Percentiles rank a stretch among this genome's conserved stretches.
Conservation (phyloP, 139 green algal genomes). For the Klebsormidium nitens region DNA sequence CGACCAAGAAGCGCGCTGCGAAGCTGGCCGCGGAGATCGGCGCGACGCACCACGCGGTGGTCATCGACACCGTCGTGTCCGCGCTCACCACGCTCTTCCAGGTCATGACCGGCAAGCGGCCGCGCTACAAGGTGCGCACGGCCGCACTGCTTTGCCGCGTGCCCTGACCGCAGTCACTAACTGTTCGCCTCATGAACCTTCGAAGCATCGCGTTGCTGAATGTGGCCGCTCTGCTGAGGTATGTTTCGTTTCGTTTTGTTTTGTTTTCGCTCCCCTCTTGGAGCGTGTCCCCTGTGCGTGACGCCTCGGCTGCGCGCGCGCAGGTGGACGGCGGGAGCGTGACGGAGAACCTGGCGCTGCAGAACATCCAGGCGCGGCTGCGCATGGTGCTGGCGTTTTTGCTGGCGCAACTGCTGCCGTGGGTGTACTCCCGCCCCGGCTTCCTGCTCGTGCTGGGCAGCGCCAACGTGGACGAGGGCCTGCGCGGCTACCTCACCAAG, state of each 20-base stretch:
- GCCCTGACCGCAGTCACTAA: too few relatives aligned
- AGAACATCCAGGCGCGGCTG: conserved; percentile 88
- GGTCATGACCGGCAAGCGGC: conserved; percentile 64
- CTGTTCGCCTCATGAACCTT: too few relatives aligned
- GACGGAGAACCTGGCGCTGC: conserved; percentile 90
- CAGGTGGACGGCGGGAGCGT: conserved; percentile 66
- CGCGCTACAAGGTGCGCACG: conserved; percentile 59
- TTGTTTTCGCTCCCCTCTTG: too few relatives aligned
- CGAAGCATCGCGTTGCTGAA: too few relatives aligned
- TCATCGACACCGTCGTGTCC: conserved; percentile 74
- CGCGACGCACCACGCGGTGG: conserved; percentile 71
- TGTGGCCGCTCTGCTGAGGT: too few relatives aligned
- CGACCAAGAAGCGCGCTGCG: conserved; percentile 37
- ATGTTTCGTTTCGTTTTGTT: too few relatives aligned
- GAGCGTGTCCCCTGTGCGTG: too few relatives aligned
- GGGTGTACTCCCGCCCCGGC: conserved; percentile 41
- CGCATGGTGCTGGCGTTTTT: conserved; percentile 95
- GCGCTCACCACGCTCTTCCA: conserved; percentile 70
- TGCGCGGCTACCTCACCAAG: conserved; percentile 61
- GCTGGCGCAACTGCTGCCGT: conserved; percentile 43
- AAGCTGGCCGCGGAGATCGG: conserved; percentile 69
- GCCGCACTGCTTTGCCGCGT: too few relatives aligned
- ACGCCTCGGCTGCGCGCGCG: too few relatives aligned
- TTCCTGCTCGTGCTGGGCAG: conserved; percentile 92
- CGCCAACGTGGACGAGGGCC: conserved; percentile 94